Base-by-base conservation (phyloP, 192 early-diverging fungal genomes). In the Spizellomyces punctatus region DNA sequence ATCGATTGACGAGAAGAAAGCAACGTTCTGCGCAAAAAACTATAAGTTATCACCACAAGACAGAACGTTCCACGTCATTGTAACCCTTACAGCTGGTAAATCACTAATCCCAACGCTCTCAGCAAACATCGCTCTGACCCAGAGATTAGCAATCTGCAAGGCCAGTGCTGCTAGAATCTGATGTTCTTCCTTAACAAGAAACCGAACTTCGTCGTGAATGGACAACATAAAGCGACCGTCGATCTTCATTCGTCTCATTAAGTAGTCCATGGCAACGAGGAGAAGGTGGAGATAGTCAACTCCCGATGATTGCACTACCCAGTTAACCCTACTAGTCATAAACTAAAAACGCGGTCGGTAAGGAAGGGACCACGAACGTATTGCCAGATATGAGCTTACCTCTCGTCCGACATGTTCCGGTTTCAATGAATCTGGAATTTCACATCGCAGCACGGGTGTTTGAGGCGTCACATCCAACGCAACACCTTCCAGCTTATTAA, bases 301-400 rank as follows among this genome's bases (percentile, higher is more conserved):
- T 17, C 95, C 97, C 2, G 95, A 98, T 21, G 94, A 96, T 78
- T 99, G 97, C 6, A 99, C 95, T 1, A 92, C 94, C 97, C 97
- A 99, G 76, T 99, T 99, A 49, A 98, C 82, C 14, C 95, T 86
- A 44, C 91, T 94, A 0, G 93, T 94, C 82, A 93, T 81, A 75
- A 88, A 98, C 64, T 90, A 77, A 36, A 67, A 86, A 82, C 19
- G 85, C 78, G 8, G 85, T 12, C 8, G 50, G 7, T 22, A 54
- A 50, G 0, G 54, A 52, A 43, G 19, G 85, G 58, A 7, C 45
- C 8, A 64, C 46, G 21, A 45, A 10, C 16, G 47, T 5, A n/a
- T 19, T 41, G 22, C 10, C 55, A 9, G 45, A 48, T 46, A 46
- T 12, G 55, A 71, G 46, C 79, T 70, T 52, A 87, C 83, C 46